Conservation (phyloP, 2,329 filamentous ascomycete genomes). For the Penicillium hesseltinei region DNA sequence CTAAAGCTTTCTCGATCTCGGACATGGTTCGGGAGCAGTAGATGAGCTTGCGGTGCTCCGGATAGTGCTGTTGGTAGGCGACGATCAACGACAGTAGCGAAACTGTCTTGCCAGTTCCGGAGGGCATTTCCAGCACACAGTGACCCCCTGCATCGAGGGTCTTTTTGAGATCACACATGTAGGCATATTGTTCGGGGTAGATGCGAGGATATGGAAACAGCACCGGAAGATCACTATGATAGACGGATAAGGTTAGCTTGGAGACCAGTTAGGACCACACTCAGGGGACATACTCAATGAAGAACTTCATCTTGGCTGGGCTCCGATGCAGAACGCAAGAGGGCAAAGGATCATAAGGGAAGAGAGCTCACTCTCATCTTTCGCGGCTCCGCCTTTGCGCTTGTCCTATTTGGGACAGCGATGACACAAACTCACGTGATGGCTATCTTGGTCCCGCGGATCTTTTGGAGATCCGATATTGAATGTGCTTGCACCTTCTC, state of each 20-base stretch:
- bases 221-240: slow-evolving; percentile 61
- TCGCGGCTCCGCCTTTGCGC: slow-evolving; percentile 17
- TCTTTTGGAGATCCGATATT: slow-evolving; percentile 11
- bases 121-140: slow-evolving; percentile 98
- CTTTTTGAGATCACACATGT: slow-evolving; percentile 82
- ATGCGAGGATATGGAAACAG: slow-evolving; percentile 74
- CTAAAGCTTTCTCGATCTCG: slow-evolving; percentile 95
- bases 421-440: slow-evolving; percentile 38
- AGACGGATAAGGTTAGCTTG: slow-evolving; percentile 9
- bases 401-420: slow-evolving; percentile 33
- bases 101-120: slow-evolving; percentile 95
- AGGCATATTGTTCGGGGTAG: slow-evolving; percentile 72
- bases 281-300: slow-evolving; percentile 60
- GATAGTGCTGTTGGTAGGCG: slow-evolving; percentile 91
- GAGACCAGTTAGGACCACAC: background rate
- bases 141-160: slow-evolving; percentile 93
- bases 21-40: slow-evolving; percentile 99
- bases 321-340: slow-evolving; percentile 18
- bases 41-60: slow-evolving; percentile 91
- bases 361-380: slow-evolving; percentile 17
- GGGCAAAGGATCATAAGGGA: slow-evolving; percentile 14
- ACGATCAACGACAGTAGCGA: slow-evolving; percentile 93
- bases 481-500: background rate
- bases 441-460: slow-evolving; percentile 27
- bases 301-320: slow-evolving; percentile 67